Conservation (phyloP, 371 early-diverging fungal species). For the Zopfochytrium polystomum region DNA sequence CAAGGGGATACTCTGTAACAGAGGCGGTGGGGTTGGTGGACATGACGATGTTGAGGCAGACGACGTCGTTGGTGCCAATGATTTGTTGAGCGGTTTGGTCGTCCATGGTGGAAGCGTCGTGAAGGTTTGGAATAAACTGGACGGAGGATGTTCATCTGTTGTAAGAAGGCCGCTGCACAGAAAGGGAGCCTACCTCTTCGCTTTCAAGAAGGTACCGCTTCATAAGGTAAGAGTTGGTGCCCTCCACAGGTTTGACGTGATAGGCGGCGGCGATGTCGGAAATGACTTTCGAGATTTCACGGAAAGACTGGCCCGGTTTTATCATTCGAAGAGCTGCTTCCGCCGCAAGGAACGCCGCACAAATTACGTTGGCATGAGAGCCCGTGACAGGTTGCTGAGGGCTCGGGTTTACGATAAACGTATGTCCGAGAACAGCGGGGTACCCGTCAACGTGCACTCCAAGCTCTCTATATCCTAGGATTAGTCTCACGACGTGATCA, state of each 20-base stretch:
- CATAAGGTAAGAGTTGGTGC: slow-evolving; percentile 24
- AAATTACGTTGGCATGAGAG: slow-evolving; percentile 63
- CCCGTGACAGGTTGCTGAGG: slow-evolving; percentile 69
- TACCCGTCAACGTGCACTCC: slow-evolving; percentile 88
- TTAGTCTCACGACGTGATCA: background rate
- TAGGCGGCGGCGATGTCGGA: slow-evolving; percentile 30
- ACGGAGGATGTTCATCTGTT: background rate
- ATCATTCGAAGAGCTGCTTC: slow-evolving; percentile 33
- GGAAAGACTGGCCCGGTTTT: slow-evolving; percentile 18
- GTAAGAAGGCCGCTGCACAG: background rate
- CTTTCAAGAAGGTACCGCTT: slow-evolving; percentile 35
- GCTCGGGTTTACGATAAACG: slow-evolving; percentile 63
- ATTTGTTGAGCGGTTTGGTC: no score
- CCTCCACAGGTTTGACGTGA: slow-evolving; percentile 27
- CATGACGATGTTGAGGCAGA: slow-evolving; percentile 75
- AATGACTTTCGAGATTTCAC: slow-evolving; percentile 21
- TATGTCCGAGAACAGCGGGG: slow-evolving; percentile 77
- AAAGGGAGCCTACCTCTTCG: slow-evolving; percentile 13
- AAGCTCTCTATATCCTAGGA: slow-evolving; percentile 51
- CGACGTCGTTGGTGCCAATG: slow-evolving; percentile 59
- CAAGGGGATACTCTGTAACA: slow-evolving; percentile 41
- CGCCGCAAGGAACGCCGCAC: slow-evolving; percentile 65
- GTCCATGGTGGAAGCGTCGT: slow-evolving; percentile 8
- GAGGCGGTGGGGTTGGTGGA: slow-evolving; percentile 69
- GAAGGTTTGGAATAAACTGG: slow-evolving; percentile 26